Conservation (phyloP, 768 basidiomycete species). For the Dioszegia crocea region DNA sequence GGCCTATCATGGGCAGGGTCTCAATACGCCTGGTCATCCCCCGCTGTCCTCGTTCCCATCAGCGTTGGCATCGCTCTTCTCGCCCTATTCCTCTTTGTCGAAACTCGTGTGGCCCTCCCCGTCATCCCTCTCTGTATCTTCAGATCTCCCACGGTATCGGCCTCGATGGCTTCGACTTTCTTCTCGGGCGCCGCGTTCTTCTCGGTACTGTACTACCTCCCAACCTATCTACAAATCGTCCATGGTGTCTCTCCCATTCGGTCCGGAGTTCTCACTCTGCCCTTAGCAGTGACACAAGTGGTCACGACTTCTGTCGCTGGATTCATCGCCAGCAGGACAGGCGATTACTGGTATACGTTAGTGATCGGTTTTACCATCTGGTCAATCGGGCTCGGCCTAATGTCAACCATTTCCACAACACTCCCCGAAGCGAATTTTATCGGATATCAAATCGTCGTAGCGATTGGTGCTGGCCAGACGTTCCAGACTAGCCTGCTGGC, state of each 20-base stretch:
- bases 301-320: slow-evolving; percentile 56
- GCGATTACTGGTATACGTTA: slow-evolving; percentile 63
- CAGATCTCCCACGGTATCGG: slow-evolving; percentile 62
- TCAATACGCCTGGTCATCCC: slow-evolving; percentile 67
- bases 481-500: slow-evolving; percentile 50
- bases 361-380: slow-evolving; percentile 64
- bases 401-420: slow-evolving; percentile 60
- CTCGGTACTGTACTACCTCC: slow-evolving; percentile 62
- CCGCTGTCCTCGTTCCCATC: slow-evolving; percentile 62
- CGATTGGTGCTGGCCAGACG: slow-evolving; percentile 61
- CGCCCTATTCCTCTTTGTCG: slow-evolving; percentile 63
- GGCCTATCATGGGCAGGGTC: slow-evolving; percentile 75
- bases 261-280: slow-evolving; percentile 65
- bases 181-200: slow-evolving; percentile 54
- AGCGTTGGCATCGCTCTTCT: slow-evolving; percentile 59
- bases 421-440: slow-evolving; percentile 58
- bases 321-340: slow-evolving; percentile 61
- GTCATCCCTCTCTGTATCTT: slow-evolving; percentile 74
- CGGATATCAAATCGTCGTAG: slow-evolving; percentile 61
- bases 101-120: slow-evolving; percentile 68
- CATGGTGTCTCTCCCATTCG: slow-evolving; percentile 64
- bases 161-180: slow-evolving; percentile 67
- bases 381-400: slow-evolving; percentile 65
- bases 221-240: slow-evolving; percentile 71
- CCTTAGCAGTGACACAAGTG: slow-evolving; percentile 65